Evolutionary conservation across 495 filamentous ascomycete genomes (phyloP), one percentile per base, ranked within the genome.

Genomic region (Penicillium ochrochloron): DNA sequence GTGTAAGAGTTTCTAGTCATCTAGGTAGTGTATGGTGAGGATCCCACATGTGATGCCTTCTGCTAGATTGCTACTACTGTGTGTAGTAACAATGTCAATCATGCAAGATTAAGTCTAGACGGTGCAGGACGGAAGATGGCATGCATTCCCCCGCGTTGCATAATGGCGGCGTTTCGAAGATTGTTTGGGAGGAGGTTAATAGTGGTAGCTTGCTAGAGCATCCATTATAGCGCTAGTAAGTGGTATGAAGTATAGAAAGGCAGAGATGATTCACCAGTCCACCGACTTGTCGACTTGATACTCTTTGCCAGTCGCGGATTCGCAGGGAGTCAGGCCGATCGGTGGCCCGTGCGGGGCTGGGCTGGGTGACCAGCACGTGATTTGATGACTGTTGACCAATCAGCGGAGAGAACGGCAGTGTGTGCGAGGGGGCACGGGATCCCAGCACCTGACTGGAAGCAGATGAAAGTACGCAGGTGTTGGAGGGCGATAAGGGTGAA

Each of bases 351-450:
- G 67, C 64, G 7, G 8, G 17, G 29, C 35, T 35, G 34, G 33
- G 14, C 42, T 15, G 34, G 27, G 8, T 48, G 27, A 7, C 9
- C 62, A 10, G 19, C 68, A 70, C 68, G 68, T 70, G 68, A 70
- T 62, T 31, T 27, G 21, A 15, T 5, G 41, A 1, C 12, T 21
- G 25, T 27, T 2, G 33, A 57, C 78, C 76, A 82, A 82, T 82
- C 70, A 78, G 55, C 35, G 12, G 7, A 0, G 11, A 8, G 15
- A 35, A 42, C 33, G 4, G 55, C 46, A 37, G 39, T 25, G 60
- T 70, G 66, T 66, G 70, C 39, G 73, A 72, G 74, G 75, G 75
- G 77, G 75, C 80, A 80, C 78, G 78, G 78, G 78, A 78, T 73
- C 64, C 50, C 58, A 67, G 71, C 79, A 80, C 77, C 76, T 82